A percentile compares a stretch with the other conserved stretches of the same genome.
phyloP scores from a whole-genome alignment of 345 rosid genomes.

The Toxicodendron radicans region DNA sequence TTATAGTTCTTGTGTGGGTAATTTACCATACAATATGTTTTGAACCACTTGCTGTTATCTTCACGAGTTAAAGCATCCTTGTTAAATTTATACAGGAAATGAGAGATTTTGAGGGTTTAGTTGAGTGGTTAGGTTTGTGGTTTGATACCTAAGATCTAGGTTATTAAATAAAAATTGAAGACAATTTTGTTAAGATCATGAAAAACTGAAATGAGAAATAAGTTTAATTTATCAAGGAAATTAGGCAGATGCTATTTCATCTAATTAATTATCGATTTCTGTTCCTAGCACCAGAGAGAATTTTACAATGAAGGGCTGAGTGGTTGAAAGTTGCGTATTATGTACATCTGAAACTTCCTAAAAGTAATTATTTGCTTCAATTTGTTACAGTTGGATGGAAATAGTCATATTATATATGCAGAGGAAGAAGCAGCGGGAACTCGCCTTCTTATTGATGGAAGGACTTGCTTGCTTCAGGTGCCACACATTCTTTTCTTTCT shows the following conservation, averaged over 20 bases:
- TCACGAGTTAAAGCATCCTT: neutral
- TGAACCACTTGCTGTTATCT: neutral
- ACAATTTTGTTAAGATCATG: neutral
- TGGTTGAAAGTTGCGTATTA: conserved; percentile 4
- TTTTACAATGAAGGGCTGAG: neutral
- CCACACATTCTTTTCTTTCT: conserved; percentile 16
- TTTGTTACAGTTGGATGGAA: conserved; percentile 82
- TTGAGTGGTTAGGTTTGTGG: neutral
- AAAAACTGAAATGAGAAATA: neutral
- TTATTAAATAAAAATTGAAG: neutral
- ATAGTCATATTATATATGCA: conserved; percentile 98
- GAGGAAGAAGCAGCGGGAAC: conserved; percentile 99
- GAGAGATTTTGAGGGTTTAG: neutral
- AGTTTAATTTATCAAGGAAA: neutral
- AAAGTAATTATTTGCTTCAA: neutral
- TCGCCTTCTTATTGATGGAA: conserved; percentile 97
- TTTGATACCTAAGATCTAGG: too few species aligned
- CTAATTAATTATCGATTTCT: neutral
- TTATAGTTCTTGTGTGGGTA: neutral
- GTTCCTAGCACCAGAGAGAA: neutral
- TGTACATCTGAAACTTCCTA: neutral
- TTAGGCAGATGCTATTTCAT: neutral
- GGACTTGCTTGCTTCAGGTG: conserved; percentile 98
- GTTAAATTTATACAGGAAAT: neutral
- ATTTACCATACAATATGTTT: neutral